These are phyloP conservation scores for Plasmodium vinckei DNA, from an alignment of 169 alveolate genomes.

Conservation along the genomic window DNA sequence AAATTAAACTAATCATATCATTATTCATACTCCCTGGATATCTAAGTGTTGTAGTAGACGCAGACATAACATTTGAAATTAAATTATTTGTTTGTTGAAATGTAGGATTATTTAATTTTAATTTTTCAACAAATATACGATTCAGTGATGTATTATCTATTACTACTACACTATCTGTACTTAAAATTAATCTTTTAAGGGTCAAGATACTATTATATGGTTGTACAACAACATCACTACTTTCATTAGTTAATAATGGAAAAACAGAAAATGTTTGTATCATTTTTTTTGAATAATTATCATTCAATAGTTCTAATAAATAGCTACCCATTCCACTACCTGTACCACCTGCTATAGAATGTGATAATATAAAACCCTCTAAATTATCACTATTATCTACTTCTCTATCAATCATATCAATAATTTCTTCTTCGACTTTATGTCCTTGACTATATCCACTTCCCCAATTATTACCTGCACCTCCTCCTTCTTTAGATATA, in stretches of 20 bases:
- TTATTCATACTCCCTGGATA: slow-evolving; percentile 99
- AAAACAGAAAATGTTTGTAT: slow-evolving; percentile 93
- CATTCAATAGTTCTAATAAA: slow-evolving; percentile 96
- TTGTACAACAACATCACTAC: slow-evolving; percentile 98
- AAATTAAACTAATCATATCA: slow-evolving; percentile 96
- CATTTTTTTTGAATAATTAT: slow-evolving; percentile 94
- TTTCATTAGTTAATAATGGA: slow-evolving; percentile 93
- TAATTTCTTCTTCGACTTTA: slow-evolving; percentile 95
- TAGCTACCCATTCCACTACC: slow-evolving; percentile 99
- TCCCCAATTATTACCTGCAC: slow-evolving; percentile 99
- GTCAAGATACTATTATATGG: slow-evolving; percentile 98
- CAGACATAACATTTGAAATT: slow-evolving; percentile 87
- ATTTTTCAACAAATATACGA: slow-evolving; percentile 96
- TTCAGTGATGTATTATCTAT: slow-evolving; percentile 98
- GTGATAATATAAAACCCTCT: slow-evolving; percentile 98
- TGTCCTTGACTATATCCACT: slow-evolving; percentile 96
- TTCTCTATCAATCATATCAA: slow-evolving; percentile 99
- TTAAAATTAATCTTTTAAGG: slow-evolving; percentile 90
- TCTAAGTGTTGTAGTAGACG: slow-evolving; percentile 88
- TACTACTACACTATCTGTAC: slow-evolving; percentile 98
- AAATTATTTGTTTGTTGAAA: slow-evolving; percentile 72
- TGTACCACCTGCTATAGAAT: slow-evolving; percentile 99
- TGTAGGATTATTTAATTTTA: slow-evolving; percentile 85
- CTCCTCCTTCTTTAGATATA: slow-evolving; percentile 97
- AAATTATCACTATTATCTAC: slow-evolving; percentile 98